These are phyloP conservation scores for Candida takata DNA, from an alignment of 805 yeast genomes.

Conservation along the genomic window DNA sequence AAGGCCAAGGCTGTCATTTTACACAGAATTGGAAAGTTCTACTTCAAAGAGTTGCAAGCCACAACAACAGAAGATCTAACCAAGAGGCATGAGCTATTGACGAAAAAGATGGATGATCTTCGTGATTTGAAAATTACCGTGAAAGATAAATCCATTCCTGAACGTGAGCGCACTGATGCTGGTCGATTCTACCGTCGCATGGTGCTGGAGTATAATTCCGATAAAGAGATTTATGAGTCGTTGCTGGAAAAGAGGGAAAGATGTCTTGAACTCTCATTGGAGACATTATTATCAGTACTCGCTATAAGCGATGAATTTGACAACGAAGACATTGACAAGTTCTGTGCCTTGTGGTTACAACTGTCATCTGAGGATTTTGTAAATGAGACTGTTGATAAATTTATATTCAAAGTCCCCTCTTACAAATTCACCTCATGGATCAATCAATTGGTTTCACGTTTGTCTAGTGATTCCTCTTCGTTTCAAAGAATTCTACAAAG, in stretches of 20 bases:
- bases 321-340: slow-evolving; percentile 60
- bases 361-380: slow-evolving; percentile 39
- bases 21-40: slow-evolving; percentile 63
- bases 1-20: slow-evolving; percentile 38
- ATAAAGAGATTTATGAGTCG: slow-evolving; percentile 36
- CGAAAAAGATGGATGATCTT: slow-evolving; percentile 39
- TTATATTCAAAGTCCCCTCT: slow-evolving; percentile 41
- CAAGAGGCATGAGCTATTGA: slow-evolving; percentile 33
- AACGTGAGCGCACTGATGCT: slow-evolving; percentile 45
- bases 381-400: slow-evolving; percentile 33
- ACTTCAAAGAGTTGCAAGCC: slow-evolving; percentile 47
- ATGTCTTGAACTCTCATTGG: slow-evolving; percentile 48
- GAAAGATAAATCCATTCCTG: slow-evolving; percentile 32
- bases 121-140: slow-evolving; percentile 40
- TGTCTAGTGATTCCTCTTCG: slow-evolving; percentile 38
- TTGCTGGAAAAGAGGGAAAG: slow-evolving; percentile 32
- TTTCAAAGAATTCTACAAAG: slow-evolving; percentile 52
- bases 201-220: slow-evolving; percentile 41
- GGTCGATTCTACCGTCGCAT: slow-evolving; percentile 44
- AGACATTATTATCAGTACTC: slow-evolving; percentile 53
- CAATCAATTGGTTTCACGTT: slow-evolving; percentile 70
- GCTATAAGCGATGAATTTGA: slow-evolving; percentile 35
- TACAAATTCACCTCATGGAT: slow-evolving; percentile 72
- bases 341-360: slow-evolving; percentile 81
- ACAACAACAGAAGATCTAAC: slow-evolving; percentile 35